Percentiles rank a stretch among this genome's conserved stretches.
Conservation (phyloP, 1,284 basidiomycete species). For the Leccinum pallidistipes region DNA sequence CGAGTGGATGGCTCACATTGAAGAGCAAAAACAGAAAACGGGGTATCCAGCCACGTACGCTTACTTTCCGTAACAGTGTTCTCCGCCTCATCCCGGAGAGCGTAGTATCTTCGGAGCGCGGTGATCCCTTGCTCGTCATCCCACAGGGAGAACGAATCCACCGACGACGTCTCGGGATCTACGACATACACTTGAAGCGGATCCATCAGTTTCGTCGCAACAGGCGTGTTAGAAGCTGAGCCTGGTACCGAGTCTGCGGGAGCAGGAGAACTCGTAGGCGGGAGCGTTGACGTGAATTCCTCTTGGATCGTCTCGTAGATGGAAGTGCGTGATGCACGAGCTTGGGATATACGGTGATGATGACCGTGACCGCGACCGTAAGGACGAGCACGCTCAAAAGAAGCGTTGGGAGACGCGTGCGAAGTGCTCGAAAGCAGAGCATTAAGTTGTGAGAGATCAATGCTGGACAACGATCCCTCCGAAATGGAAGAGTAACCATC, state of each 20-base stretch:
- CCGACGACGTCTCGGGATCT: constrained; percentile 52
- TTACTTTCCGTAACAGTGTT: constrained; percentile 67
- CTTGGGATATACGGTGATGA: constrained; percentile 64
- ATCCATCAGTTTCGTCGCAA: constrained; percentile 33
- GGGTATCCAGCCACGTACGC: constrained; percentile 65
- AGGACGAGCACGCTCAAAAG: constrained; percentile 41
- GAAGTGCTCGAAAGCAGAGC: constrained; percentile 49
- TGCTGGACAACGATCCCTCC: constrained; percentile 71
- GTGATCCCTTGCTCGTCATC: constrained; percentile 64
- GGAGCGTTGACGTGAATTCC: constrained; percentile 50
- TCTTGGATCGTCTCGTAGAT: constrained; percentile 80
- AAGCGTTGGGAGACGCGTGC: constrained; percentile 36
- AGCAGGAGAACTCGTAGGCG: constrained; percentile 27
- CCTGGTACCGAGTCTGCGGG: background rate
- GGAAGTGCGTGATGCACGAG: constrained; percentile 61
- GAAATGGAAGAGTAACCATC: constrained; percentile 63
- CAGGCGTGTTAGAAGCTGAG: constrained; percentile 16
- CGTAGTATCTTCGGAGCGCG: constrained; percentile 64
- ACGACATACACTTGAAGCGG: constrained; percentile 52
- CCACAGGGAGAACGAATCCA: constrained; percentile 50
- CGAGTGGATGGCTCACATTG: constrained; percentile 55
- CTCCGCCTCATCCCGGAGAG: constrained; percentile 67
- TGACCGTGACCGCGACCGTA: constrained; percentile 70
- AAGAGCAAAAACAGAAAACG: constrained; percentile 67
- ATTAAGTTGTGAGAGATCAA: constrained; percentile 65